phyloP scores from a whole-genome alignment of 768 basidiomycete species.

The Serendipita sp. region DNA sequence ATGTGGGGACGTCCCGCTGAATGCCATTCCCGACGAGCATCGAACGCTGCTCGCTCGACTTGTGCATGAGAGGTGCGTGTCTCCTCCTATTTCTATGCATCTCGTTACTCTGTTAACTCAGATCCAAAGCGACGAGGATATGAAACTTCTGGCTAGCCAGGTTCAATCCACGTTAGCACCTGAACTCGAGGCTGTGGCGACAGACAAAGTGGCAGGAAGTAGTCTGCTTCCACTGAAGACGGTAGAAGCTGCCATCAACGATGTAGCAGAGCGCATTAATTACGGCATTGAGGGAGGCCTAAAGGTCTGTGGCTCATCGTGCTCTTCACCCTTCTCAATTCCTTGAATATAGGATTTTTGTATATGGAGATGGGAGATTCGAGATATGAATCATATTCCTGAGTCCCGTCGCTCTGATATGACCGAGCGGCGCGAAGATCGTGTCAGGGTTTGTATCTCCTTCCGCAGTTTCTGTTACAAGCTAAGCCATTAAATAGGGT shows the following conservation, averaged over 20 bases:
- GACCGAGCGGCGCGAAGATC: constrained; percentile 43
- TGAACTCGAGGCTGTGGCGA: constrained; percentile 24
- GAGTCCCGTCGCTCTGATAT: constrained; percentile 48
- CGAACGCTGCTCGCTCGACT: constrained; percentile 65
- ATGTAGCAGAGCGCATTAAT: constrained; percentile 51
- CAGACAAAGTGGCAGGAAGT: constrained; percentile 19
- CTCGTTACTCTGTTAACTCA: constrained; percentile 6
- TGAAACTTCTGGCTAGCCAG: constrained; percentile 45
- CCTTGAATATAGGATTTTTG: constrained; percentile 41
- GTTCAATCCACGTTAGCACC: constrained; percentile 58
- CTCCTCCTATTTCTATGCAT: neutral
- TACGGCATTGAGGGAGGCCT: constrained; percentile 55
- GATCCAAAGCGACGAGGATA: constrained; percentile 52
- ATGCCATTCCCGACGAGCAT: constrained; percentile 49
- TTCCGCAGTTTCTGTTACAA: constrained; percentile 7
- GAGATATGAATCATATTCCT: constrained; percentile 47
- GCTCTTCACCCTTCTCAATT: constrained; percentile 21
- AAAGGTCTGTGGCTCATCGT: constrained; percentile 13
- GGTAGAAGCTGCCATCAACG: constrained; percentile 52
- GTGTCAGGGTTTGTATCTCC: constrained; percentile 37
- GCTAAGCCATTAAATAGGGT: constrained; percentile 28
- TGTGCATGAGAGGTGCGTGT: constrained; percentile 64
- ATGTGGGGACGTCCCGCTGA: constrained; percentile 34
- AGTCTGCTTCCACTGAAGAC: constrained; percentile 29
- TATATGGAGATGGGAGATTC: constrained; percentile 81